Conservation (phyloP, 805 yeast genomes). For the Candida taoyuanica region DNA sequence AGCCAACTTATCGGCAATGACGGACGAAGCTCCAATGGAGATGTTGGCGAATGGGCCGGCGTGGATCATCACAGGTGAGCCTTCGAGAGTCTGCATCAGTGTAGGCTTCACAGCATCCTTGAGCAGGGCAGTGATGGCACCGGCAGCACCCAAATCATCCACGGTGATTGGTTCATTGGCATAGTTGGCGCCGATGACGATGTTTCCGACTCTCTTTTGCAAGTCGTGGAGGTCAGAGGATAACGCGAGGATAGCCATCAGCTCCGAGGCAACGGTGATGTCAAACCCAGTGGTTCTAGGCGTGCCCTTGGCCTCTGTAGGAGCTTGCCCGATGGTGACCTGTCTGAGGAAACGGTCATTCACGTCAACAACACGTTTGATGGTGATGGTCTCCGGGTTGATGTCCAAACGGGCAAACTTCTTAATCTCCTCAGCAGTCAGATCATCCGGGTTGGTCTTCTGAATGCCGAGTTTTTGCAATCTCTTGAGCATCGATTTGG, state of each 20-base stretch:
- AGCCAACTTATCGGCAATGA: constrained; percentile 78
- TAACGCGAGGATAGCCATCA: constrained; percentile 81
- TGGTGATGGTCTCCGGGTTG: constrained; percentile 74
- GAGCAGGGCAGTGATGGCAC: constrained; percentile 76
- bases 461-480: constrained; percentile 61
- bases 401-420: constrained; percentile 67
- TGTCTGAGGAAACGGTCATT: constrained; percentile 78
- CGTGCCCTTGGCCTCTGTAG: constrained; percentile 66
- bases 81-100: constrained; percentile 83
- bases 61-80: constrained; percentile 82
- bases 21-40: constrained; percentile 82
- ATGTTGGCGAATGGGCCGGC: constrained; percentile 90
- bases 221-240: constrained; percentile 66
- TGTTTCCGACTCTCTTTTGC: constrained; percentile 68
- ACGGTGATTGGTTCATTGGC: constrained; percentile 73
- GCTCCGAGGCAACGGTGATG: constrained; percentile 79
- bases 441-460: constrained; percentile 67
- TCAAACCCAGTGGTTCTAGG: constrained; percentile 75
- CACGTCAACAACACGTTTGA: constrained; percentile 83
- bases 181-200: constrained; percentile 68
- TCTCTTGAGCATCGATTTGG: constrained; percentile 64
- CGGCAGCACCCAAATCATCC: constrained; percentile 83
- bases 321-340: constrained; percentile 74
- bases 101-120: constrained; percentile 84
- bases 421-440: constrained; percentile 63